Evolutionary conservation across 1,284 basidiomycete genomes (phyloP), one percentile per base, ranked within the genome.

Genomic region (Boletus mariae): DNA sequence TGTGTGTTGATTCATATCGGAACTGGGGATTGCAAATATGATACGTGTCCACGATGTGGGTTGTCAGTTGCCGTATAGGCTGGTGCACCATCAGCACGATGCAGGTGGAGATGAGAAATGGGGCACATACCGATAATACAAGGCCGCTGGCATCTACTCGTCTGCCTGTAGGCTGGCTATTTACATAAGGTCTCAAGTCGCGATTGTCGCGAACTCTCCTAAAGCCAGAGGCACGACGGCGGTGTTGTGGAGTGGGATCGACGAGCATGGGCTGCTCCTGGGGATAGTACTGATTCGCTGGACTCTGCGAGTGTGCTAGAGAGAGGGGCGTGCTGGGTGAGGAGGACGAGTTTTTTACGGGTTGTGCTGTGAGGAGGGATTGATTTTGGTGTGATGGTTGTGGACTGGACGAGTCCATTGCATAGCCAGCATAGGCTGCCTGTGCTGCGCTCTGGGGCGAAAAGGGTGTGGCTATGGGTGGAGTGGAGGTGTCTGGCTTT

Each of bases 21-120:
- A 96, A 98, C 57, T 83, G 76, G 6, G 93, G 90, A 69, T 97
- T 96, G 79, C 94, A 94, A 54, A 94, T 89, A 62, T 83, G 86
- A 74, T 90, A 98, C 12, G 94, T 96, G 59, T 94, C 88, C 45
- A 92, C 76, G 47, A 97, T 84, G 59, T 89, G 81, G 9, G 87
- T 87, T 2, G 94, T 97, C 47, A 98, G 74, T 66, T 93, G 91
- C 65, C 90, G 85, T 58, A 97, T 74, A 26, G 94, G 92, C 92
- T 92, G 45, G 52, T 44, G 40, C 11, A 41, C 12, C 41, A 38
- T 66, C 47, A 55, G 52, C 57, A 57, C 40, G 64, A 35, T 45
- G 59, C 40, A 43, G 25, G 32, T 10, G 49, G 49, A 38, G 10
- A 47, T 46, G n/a, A 26, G 44, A 52, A 59, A 61, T 49, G 48